Evolutionary conservation across 2,329 filamentous ascomycete genomes (phyloP).

Genomic region (Cytospora leucostoma): DNA sequence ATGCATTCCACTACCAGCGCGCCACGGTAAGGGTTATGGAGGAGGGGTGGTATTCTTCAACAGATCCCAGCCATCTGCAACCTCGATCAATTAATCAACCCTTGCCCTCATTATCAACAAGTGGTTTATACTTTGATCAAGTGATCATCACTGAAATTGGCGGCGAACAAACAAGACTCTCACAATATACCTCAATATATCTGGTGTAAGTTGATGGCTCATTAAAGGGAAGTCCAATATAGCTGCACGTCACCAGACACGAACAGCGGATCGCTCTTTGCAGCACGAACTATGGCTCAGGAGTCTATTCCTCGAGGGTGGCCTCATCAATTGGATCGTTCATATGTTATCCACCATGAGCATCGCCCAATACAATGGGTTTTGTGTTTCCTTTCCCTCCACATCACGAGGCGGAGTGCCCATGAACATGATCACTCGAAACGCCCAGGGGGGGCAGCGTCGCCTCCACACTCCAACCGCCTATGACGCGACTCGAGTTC

Average conservation of each 20-base stretch:
- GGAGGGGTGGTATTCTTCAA: background rate
- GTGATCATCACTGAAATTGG: background rate
- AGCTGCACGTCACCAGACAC: constrained; percentile 3
- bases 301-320: background rate
- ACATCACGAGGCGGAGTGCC: constrained; percentile 10
- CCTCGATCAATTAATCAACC: background rate
- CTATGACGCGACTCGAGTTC: constrained; percentile 7
- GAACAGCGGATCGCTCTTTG: constrained; percentile 6
- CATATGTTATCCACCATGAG: background rate
- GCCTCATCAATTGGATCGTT: constrained; percentile 8
- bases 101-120: background rate
- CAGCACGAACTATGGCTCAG: background rate
- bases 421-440: background rate
- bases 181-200: background rate
- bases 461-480: constrained; percentile 8
- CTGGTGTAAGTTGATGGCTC: background rate
- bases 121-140: constrained; percentile 2
- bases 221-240: background rate
- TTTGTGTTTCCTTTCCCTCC: background rate
- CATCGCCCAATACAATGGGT: background rate
- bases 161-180: background rate
- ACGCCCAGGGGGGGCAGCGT: constrained; percentile 9
- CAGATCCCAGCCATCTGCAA: background rate
- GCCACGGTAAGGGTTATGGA: background rate
- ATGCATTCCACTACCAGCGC: background rate